phyloP scores from a whole-genome alignment of 2,329 filamentous ascomycete species.

The Zymoseptoria tritici region DNA sequence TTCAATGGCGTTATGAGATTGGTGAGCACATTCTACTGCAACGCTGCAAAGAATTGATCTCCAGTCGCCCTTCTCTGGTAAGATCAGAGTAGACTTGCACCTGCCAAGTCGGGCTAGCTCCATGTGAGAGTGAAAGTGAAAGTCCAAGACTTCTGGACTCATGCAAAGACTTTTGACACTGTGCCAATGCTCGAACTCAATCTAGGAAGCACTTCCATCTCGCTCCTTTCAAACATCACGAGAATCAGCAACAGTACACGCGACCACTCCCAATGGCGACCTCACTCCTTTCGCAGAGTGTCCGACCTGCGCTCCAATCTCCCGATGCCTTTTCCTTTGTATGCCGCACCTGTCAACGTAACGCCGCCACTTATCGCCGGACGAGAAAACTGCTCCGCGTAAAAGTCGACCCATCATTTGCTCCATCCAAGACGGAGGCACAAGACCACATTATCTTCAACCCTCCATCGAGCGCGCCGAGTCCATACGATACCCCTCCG shows the following conservation, averaged over 20 bases:
- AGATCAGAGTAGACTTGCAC: background rate
- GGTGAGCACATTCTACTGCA: too few relatives aligned
- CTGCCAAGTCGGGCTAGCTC: background rate
- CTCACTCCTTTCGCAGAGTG: slow-evolving; percentile 12
- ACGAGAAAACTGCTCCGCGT: slow-evolving; percentile 41
- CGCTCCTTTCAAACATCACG: slow-evolving; percentile 4
- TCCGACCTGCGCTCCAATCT: slow-evolving; percentile 19
- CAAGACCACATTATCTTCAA: slow-evolving; percentile 57
- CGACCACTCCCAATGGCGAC: slow-evolving; percentile 16
- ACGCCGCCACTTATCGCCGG: slow-evolving; percentile 40
- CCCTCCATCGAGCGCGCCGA: slow-evolving; percentile 56
- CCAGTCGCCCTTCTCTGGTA: too few relatives aligned
- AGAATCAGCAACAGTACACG: slow-evolving; percentile 7
- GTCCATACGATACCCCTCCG: slow-evolving; percentile 55
- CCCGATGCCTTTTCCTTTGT: slow-evolving; percentile 19
- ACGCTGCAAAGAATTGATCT: too few relatives aligned
- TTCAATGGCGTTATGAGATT: too few relatives aligned
- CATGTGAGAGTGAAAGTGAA: background rate
- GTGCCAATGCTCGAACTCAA: background rate
- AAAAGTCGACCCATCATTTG: slow-evolving; percentile 39
- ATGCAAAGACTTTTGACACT: background rate
- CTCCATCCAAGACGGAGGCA: slow-evolving; percentile 25
- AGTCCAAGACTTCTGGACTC: background rate
- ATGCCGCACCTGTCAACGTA: slow-evolving; percentile 30
- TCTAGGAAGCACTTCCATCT: background rate